phyloP scores from a whole-genome alignment of 352 stramenopile genomes.

The Aphanomyces stellatus region DNA sequence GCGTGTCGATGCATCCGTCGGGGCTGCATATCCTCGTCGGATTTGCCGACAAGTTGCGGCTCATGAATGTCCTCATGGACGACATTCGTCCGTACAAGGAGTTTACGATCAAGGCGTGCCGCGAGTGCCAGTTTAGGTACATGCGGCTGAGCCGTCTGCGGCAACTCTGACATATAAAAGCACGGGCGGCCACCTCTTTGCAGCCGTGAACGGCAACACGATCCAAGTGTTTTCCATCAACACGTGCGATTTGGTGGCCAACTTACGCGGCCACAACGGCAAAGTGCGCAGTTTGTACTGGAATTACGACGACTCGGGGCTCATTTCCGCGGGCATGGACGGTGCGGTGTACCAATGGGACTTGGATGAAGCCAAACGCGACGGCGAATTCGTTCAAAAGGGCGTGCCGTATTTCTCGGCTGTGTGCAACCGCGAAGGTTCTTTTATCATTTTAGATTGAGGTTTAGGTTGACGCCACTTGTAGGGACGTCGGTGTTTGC shows the following conservation, averaged over 20 bases:
- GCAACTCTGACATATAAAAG: too few relatives aligned
- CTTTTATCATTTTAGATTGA: conserved; percentile 26
- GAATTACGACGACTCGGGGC: conserved; percentile 74
- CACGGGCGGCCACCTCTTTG: conserved; percentile 88
- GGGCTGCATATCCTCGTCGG: conserved; percentile 84
- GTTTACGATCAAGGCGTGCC: conserved; percentile 76
- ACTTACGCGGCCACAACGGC: conserved; percentile 88
- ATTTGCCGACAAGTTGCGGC: conserved; percentile 85
- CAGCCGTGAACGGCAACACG: conserved; percentile 88
- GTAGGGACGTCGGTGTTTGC: conserved; percentile 45
- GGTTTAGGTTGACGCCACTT: not conserved
- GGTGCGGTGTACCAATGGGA: conserved; percentile 93
- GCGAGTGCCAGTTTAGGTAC: conserved; percentile 65
- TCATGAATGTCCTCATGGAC: conserved; percentile 90
- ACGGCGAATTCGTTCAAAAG: conserved; percentile 91
- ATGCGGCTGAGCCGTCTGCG: not conserved
- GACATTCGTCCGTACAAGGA: conserved; percentile 88
- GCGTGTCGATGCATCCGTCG: conserved; percentile 84
- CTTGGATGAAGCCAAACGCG: conserved; percentile 83
- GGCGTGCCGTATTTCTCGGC: conserved; percentile 85
- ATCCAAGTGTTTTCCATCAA: conserved; percentile 91
- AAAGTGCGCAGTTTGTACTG: conserved; percentile 86
- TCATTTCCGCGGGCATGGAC: conserved; percentile 87
- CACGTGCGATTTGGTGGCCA: conserved; percentile 83
- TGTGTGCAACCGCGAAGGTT: conserved; percentile 75